Evolutionary conservation across 2,329 filamentous ascomycete genomes (phyloP).

Genomic region (Penicillium palitans): DNA sequence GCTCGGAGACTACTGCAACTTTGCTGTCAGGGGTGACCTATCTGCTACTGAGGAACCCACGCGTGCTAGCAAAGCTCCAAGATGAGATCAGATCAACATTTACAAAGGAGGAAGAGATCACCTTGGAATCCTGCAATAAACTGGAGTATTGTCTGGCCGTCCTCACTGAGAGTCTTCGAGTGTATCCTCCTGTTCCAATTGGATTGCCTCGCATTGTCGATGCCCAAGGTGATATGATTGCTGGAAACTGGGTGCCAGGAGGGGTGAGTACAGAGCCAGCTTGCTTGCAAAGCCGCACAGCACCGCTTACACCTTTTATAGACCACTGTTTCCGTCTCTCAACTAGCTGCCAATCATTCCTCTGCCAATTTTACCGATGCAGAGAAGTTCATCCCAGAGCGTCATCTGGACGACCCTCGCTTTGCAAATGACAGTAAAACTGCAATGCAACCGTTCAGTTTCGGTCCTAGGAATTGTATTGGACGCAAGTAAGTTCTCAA

Average conservation of each 20-base stretch:
- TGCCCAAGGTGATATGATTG: slow-evolving; percentile 19
- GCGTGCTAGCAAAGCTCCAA: slow-evolving; percentile 33
- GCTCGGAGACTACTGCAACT: slow-evolving; percentile 52
- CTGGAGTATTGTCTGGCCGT: slow-evolving; percentile 44
- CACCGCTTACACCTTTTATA: slow-evolving; percentile 16
- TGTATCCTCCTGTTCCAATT: slow-evolving; percentile 38
- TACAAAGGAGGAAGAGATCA: slow-evolving; percentile 40
- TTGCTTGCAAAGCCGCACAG: background rate
- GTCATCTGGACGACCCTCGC: slow-evolving; percentile 15
- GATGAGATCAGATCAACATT: slow-evolving; percentile 45
- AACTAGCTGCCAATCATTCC: slow-evolving; percentile 47
- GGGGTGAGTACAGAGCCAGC: slow-evolving; percentile 13
- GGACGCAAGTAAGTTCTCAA: slow-evolving; percentile 26
- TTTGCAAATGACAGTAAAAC: slow-evolving; percentile 48
- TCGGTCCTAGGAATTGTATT: slow-evolving; percentile 53
- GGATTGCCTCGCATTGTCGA: slow-evolving; percentile 27
- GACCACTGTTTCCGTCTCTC: slow-evolving; percentile 46
- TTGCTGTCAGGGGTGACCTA: slow-evolving; percentile 46
- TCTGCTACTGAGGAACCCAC: slow-evolving; percentile 41
- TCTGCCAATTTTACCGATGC: slow-evolving; percentile 16
- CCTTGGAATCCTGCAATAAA: slow-evolving; percentile 27
- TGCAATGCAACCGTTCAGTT: slow-evolving; percentile 51
- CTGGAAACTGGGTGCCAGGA: slow-evolving; percentile 24
- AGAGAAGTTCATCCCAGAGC: slow-evolving; percentile 21
- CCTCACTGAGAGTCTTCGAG: slow-evolving; percentile 44